phyloP scores from a whole-genome alignment of 805 yeast genomes.

The Hagleromyces aurorensis region DNA sequence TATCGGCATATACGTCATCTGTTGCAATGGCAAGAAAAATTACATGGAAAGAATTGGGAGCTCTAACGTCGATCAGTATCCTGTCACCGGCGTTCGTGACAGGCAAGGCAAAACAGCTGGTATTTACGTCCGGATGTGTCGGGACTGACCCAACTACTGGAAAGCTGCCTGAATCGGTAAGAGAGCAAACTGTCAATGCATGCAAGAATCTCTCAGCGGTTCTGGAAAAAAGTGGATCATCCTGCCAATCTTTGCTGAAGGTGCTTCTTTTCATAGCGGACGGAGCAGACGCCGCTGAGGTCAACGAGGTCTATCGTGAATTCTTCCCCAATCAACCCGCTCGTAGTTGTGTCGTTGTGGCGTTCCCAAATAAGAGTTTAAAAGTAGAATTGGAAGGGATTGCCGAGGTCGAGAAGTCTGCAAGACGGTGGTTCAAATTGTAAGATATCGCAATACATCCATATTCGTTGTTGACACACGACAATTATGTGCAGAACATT shows the following conservation, averaged over 20 bases:
- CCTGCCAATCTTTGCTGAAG: slow-evolving; percentile 40
- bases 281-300: slow-evolving; percentile 34
- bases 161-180: slow-evolving; percentile 36
- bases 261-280: slow-evolving; percentile 42
- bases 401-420: no score
- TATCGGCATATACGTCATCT: no score
- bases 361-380: slow-evolving; percentile 42
- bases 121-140: slow-evolving; percentile 43
- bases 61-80: slow-evolving; percentile 23
- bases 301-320: slow-evolving; percentile 41
- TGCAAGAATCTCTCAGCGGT: slow-evolving; percentile 37
- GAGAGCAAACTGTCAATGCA: slow-evolving; percentile 39
- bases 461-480: no score
- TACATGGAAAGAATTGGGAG: slow-evolving; percentile 32
- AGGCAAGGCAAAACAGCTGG: slow-evolving; percentile 32
- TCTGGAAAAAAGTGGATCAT: slow-evolving; percentile 39
- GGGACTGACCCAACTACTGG: slow-evolving; percentile 38
- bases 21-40: slow-evolving; percentile 25
- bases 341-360: slow-evolving; percentile 45
- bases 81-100: slow-evolving; percentile 36
- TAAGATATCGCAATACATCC: no score
- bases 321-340: slow-evolving; percentile 44
- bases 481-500: no score
- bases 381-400: slow-evolving; percentile 47
- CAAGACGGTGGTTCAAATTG: no score